Percentiles rank a stretch among this genome's conserved stretches.
Conservation (phyloP, 2,329 filamentous ascomycete genomes). For the Tolypocladium ophioglossoides region DNA sequence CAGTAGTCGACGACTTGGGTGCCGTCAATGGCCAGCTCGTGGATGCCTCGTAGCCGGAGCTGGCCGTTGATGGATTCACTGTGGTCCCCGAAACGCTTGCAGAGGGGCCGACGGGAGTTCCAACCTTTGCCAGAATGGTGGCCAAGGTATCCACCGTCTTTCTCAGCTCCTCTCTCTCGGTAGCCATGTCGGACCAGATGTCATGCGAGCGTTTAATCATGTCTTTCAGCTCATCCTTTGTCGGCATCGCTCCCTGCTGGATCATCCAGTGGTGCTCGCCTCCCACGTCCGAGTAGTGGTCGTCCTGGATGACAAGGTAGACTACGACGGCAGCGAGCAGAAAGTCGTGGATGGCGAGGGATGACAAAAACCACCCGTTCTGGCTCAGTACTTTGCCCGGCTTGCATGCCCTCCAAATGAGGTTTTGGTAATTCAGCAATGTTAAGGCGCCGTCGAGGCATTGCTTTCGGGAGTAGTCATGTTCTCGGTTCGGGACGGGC, state of each 20-base stretch:
- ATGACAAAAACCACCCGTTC: constrained; percentile 46
- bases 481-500: constrained; percentile 27
- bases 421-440: constrained; percentile 36
- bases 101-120: constrained; percentile 9
- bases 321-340: constrained; percentile 51
- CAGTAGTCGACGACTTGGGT: not conserved
- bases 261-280: constrained; percentile 23
- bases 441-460: constrained; percentile 39
- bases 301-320: constrained; percentile 39
- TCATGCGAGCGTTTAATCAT: constrained; percentile 30
- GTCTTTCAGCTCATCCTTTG: constrained; percentile 27
- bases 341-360: constrained; percentile 49
- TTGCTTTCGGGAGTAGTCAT: constrained; percentile 39
- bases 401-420: constrained; percentile 35
- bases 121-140: constrained; percentile 34
- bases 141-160: constrained; percentile 36
- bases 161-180: constrained; percentile 25
- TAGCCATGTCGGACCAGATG: constrained; percentile 32
- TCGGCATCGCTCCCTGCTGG: constrained; percentile 18
- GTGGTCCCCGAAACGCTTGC: not conserved
- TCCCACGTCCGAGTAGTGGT: constrained; percentile 25
- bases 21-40: not conserved
- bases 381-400: constrained; percentile 42
- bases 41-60: not conserved
- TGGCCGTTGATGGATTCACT: not conserved